Evolutionary conservation across 1,284 basidiomycete genomes (phyloP).

Genomic region (Mixia osmundae): DNA sequence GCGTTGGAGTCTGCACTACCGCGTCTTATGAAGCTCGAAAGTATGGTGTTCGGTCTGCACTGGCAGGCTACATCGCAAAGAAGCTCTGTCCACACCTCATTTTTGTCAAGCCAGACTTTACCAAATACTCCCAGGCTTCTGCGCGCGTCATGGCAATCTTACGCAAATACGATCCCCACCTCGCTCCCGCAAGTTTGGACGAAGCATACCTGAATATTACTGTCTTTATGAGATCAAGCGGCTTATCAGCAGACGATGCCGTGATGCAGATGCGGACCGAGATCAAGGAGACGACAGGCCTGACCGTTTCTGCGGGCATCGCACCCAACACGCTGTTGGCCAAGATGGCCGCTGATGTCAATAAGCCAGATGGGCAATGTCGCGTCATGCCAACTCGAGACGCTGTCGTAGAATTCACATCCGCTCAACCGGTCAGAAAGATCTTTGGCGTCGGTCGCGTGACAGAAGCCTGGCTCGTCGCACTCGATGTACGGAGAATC

Average conservation of each 20-base stretch:
- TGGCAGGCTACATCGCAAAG: conserved; percentile 59
- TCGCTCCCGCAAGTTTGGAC: conserved; percentile 16
- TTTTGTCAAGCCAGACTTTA: conserved; percentile 30
- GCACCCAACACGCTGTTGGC: conserved; percentile 35
- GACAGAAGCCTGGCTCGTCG: conserved; percentile 58
- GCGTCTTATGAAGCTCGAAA: conserved; percentile 37
- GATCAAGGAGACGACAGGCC: conserved; percentile 46
- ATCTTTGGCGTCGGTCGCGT: conserved; percentile 59
- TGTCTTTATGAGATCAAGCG: conserved; percentile 25
- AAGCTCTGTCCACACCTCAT: conserved; percentile 84
- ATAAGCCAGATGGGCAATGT: conserved; percentile 85
- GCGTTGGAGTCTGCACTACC: conserved; percentile 50
- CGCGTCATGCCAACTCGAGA: conserved; percentile 30
- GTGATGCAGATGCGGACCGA: conserved; percentile 48
- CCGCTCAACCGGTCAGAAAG: conserved; percentile 44
- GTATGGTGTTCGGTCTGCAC: conserved; percentile 34
- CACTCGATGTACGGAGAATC: conserved; percentile 64
- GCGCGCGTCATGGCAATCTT: conserved; percentile 20
- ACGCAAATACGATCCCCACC: conserved; percentile 12
- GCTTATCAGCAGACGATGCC: conserved; percentile 42
- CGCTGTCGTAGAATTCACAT: conserved; percentile 47
- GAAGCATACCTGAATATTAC: conserved; percentile 15
- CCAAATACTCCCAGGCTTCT: conserved; percentile 19
- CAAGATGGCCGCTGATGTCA: conserved; percentile 35
- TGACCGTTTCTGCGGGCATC: conserved; percentile 68